Conservation (phyloP, 345 rosid species). For the Brassica napus region Da-Ae NC_063446.1:34395001-34395500, state of each 20-base stretch:
- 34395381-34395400: not conserved
- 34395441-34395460: constrained; percentile 38
- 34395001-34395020: constrained; percentile 18
- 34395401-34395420: not conserved
- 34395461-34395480: constrained; percentile 27
- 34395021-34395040: constrained; percentile 35
- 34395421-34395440: not conserved
- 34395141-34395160: constrained; percentile 22
- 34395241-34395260: not conserved
- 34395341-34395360: constrained; percentile 43
- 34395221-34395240: not conserved
- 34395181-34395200: not conserved
- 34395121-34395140: constrained; percentile 30
- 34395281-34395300: constrained; percentile 40
- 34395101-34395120: constrained; percentile 30
- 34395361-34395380: constrained; percentile 2
- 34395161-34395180: constrained; percentile 5
- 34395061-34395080: constrained; percentile 34
- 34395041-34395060: constrained; percentile 35
- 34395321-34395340: constrained; percentile 37
- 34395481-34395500: constrained; percentile 35
- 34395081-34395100: constrained; percentile 27
- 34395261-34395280: constrained; percentile 48
- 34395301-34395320: constrained; percentile 44
- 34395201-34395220: not conserved